These are phyloP conservation scores for Simmondsia chinensis DNA, from an alignment of 148 eudicot species.

Conservation along the genomic window DNA sequence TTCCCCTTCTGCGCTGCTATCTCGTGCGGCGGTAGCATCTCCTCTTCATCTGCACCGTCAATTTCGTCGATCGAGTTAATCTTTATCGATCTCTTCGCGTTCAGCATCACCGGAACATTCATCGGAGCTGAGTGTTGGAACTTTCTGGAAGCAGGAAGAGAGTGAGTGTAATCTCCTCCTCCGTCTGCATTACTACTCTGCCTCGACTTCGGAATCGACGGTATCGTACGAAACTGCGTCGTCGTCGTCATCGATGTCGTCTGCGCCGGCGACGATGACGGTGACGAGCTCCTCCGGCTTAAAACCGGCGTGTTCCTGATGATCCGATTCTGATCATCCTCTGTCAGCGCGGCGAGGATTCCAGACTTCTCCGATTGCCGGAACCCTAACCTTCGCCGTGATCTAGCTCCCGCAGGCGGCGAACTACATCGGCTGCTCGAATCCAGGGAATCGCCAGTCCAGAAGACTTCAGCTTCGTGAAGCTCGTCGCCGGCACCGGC, in stretches of 20 bases:
- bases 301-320: constrained; percentile 8
- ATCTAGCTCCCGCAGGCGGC: too few species aligned
- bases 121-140: constrained; percentile 51
- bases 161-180: constrained; percentile 17
- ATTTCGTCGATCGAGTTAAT: not conserved
- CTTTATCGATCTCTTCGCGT: constrained; percentile 11
- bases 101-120: constrained; percentile 30
- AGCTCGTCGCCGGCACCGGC: constrained; percentile 31
- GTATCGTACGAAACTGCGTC: constrained; percentile 22
- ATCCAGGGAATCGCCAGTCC: constrained; percentile 31
- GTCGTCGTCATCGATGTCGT: constrained; percentile 1
- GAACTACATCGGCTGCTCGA: constrained; percentile 6
- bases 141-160: constrained; percentile 18
- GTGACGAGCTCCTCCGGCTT: constrained; percentile 12
- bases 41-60: constrained; percentile 35
- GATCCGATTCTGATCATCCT: constrained; percentile 15
- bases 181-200: constrained; percentile 2
- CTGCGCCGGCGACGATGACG: too few species aligned
- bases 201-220: constrained; percentile 40
- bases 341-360: constrained; percentile 43
- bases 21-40: constrained; percentile 78
- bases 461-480: constrained; percentile 47
- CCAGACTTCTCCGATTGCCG: constrained; percentile 30
- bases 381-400: constrained; percentile 5
- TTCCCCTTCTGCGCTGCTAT: constrained; percentile 50